Conservation (phyloP, 2,329 filamentous ascomycete genomes). For the Beauveria sp. region DNA sequence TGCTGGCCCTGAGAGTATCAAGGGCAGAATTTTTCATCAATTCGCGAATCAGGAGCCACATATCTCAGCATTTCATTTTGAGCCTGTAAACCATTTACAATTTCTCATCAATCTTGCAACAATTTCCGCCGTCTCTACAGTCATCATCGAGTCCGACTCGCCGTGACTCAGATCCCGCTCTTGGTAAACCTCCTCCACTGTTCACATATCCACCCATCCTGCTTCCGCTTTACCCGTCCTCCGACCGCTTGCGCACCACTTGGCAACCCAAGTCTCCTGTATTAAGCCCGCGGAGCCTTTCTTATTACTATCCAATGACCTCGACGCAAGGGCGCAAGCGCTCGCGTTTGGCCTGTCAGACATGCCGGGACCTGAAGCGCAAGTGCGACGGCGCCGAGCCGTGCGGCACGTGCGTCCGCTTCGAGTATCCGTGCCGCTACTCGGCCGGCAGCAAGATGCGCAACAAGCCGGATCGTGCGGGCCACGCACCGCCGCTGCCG, state of each 20-base stretch:
- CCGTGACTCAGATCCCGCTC: not conserved
- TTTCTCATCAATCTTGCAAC: too few species aligned
- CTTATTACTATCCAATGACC: not conserved
- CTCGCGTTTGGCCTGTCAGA: constrained; percentile 38
- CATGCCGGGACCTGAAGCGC: constrained; percentile 48
- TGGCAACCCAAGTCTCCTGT: too few species aligned
- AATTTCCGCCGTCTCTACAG: not conserved
- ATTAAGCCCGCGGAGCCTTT: not conserved
- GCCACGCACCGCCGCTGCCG: not conserved
- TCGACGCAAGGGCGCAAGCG: constrained; percentile 23
- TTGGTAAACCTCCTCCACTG: not conserved
- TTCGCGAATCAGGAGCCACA: not conserved
- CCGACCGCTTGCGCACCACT: not conserved
- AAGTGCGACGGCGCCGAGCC: constrained; percentile 47
- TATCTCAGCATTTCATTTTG: not conserved
- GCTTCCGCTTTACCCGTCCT: constrained; percentile 8
- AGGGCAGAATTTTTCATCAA: not conserved
- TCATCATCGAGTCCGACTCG: not conserved
- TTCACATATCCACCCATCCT: not conserved
- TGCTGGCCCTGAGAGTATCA: not conserved
- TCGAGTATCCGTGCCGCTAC: constrained; percentile 46
- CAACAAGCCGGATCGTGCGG: constrained; percentile 10
- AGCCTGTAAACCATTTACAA: not conserved
- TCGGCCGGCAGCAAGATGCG: constrained; percentile 16
- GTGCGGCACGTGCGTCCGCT: constrained; percentile 44